phyloP scores from a whole-genome alignment of 495 filamentous ascomycete genomes.

The Pyrenula aspistea region DNA sequence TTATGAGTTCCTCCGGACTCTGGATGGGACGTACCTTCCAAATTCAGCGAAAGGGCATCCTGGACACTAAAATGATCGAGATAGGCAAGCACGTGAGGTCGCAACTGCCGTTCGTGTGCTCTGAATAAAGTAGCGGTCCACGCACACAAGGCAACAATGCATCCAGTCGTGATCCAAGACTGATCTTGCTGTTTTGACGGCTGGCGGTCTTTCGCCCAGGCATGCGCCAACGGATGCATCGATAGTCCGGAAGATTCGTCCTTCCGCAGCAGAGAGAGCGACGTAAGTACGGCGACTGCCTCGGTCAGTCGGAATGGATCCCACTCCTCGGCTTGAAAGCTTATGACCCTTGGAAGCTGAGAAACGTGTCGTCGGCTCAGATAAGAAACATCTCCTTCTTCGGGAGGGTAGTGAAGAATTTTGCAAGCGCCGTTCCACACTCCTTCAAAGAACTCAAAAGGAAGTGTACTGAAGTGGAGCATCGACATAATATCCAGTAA shows the following conservation, averaged over 20 bases:
- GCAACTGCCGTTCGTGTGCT: constrained; percentile 9
- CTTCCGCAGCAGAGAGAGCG: constrained; percentile 10
- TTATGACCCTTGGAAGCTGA: constrained; percentile 11
- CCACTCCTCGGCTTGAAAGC: constrained; percentile 8
- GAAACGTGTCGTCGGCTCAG: constrained; percentile 10
- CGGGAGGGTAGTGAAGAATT: neutral
- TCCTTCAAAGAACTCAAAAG: neutral
- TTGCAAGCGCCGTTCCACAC: neutral
- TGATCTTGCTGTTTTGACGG: neutral
- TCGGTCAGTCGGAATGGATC: constrained; percentile 13
- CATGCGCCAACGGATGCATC: constrained; percentile 13
- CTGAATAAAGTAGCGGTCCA: constrained; percentile 3
- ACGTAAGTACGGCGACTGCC: constrained; percentile 13
- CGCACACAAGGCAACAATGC: neutral
- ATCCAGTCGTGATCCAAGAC: constrained; percentile 6
- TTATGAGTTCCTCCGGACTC: neutral
- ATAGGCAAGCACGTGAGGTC: constrained; percentile 11
- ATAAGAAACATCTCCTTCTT: constrained; percentile 1
- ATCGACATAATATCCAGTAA: neutral
- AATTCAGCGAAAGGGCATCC: constrained; percentile 4
- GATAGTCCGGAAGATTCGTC: constrained; percentile 6
- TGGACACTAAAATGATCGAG: constrained; percentile 9
- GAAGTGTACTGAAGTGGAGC: neutral
- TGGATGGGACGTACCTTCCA: neutral
- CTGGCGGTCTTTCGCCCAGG: constrained; percentile 9